Base-by-base conservation (phyloP, 345 rosid species). In the Euclidium syriacum region DNA sequence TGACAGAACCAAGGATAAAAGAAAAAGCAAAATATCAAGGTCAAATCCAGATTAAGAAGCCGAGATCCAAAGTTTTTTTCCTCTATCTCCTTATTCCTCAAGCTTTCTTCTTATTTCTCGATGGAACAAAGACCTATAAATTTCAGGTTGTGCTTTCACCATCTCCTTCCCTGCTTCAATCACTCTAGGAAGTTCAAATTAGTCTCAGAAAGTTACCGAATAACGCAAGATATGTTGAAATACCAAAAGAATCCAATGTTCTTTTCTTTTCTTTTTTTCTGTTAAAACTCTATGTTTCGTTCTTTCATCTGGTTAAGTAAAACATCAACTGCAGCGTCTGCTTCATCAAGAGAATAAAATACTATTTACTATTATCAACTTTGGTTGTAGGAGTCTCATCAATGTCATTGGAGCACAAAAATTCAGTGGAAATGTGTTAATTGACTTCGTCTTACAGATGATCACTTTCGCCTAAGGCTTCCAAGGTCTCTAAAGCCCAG, bases 161-260 rank as follows among this genome's bases (percentile, higher is more conserved):
- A 81, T 80, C 68, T 77, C 75, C 48, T 55, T n/a, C 2, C 77
- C 73, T 38, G 80, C 73, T 58, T 81, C 81, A 23, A 70, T 79
- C 16, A 77, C 73, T 64, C 64, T 72, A 15, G 26, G 24, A 60
- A 64, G 73, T 12, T 41, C 69, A n/a, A 35, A 73, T 55, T 18
- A 77, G 68, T 70, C 87, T 77, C 16, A 78, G 78, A 53, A 73
- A 65, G 60, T 52, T 43, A 52, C 90, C 87, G 33, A 80, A 46
- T 68, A 86, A 50, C 18, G 77, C 50, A 64, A 86, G 83, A 74
- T 77, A 86, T 17, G 78, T 24, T 3, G 87, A 82, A 49, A 80
- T 65, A 18, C 53, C 42, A 52, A 68, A 62, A 11, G 79, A 47
- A 52, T 75, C 79, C 70, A 80, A n/a, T n/a, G n/a, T n/a, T n/a